Conservation (phyloP, 176 grass and related monocot species). For the Oryza glaberrima region DNA sequence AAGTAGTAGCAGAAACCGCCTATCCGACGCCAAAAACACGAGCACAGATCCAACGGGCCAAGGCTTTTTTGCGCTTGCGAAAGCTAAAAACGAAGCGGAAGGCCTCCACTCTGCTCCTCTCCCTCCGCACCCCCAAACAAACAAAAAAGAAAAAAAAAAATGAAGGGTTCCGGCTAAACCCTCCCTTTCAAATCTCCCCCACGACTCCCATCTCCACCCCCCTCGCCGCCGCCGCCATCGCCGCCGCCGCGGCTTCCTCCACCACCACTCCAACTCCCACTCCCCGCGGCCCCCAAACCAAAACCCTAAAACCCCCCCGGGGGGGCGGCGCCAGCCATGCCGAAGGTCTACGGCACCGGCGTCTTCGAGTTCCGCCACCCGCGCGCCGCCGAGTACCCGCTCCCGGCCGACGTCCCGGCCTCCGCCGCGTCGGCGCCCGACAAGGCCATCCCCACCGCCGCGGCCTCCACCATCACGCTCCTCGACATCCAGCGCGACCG, state of each 20-base stretch:
- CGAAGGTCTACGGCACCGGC: constrained; percentile 92
- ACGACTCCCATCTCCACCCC: neutral
- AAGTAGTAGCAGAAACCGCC: no score
- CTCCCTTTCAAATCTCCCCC: constrained; percentile 3
- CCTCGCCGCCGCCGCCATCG: neutral
- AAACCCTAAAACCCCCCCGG: constrained; percentile 15
- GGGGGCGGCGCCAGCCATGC: constrained; percentile 49
- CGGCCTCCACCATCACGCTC: constrained; percentile 59
- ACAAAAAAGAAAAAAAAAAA: constrained; percentile 30
- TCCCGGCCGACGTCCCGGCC: constrained; percentile 28
- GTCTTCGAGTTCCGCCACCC: constrained; percentile 94
- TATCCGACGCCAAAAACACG: no score
- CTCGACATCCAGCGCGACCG: constrained; percentile 92
- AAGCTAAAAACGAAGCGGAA: neutral
- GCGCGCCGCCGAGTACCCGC: constrained; percentile 83
- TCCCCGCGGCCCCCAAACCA: neutral
- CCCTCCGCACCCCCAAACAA: neutral
- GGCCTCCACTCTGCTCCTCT: no score
- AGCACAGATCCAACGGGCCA: neutral
- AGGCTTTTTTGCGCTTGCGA: no score
- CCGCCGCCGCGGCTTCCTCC: neutral
- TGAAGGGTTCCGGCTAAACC: constrained; percentile 37
- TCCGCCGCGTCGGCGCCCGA: constrained; percentile 19
- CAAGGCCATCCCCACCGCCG: constrained; percentile 28
- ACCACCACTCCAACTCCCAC: neutral